Evolutionary conservation across 1,139 yeast species (phyloP), one percentile per base, ranked within the genome.

Genomic region (Blastobotrys capitulatus): DNA sequence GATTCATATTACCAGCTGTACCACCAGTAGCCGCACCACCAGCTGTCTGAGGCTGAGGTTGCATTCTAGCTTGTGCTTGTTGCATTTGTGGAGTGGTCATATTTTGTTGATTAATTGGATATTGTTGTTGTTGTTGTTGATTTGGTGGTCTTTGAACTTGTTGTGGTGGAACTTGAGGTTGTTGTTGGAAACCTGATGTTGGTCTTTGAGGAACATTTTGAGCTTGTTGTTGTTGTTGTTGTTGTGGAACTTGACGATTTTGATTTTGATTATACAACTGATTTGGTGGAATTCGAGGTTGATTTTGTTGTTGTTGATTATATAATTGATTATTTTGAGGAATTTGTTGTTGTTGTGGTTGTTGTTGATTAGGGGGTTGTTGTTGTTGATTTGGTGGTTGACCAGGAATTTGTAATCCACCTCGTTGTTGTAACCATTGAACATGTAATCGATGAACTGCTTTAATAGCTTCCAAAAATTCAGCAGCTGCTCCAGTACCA

Each of bases 371-470:
- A 25, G 45, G 35, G 19, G 38, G 46, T 29, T 46, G 57, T 46
- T 48, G 56, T 18, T 45, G 43, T 38, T 51, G 49, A 22, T 29
- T 38, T 32, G 42, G 45, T 32, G 42, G 45, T 41, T 53, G 60
- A 22, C 36, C 36, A 38, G 56, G 61, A 38, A 55, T 59, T n/a
- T 8, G 40, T 13, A 8, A n/a, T 5, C n/a, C 25, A 4, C 19
- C 25, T 43, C 52, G 54, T 44, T 52, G 67, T 43, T 52, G 44
- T 29, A 78, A 29, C 62, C 77, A 65, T 47, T 75, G 78, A 46
- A 72, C 66, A 64, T 84, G 89, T 42, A 82, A 72, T 39, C 74
- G 72, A 60, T 83, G 84, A 8, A 82, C 79, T 50, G 79, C 83
- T 60, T 78, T 79, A 50, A 84, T 77, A 34, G 76, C 65, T 6